Evolutionary conservation across 768 basidiomycete genomes (phyloP), one percentile per base, ranked within the genome.

Genomic region (Boletus bicolor): DNA sequence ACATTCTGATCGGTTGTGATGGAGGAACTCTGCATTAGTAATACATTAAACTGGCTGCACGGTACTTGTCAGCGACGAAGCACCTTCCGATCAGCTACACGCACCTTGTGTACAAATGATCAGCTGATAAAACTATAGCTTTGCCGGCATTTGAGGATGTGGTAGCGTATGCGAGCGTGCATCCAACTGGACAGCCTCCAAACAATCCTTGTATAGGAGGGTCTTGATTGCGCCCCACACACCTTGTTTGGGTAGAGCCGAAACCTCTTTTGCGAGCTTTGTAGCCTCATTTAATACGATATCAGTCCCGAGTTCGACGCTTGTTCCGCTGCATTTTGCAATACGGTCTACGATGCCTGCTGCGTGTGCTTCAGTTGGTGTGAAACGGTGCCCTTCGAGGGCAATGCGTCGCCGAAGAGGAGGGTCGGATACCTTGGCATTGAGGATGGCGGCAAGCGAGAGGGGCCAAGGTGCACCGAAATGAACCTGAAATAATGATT

Each of bases 401-500:
- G 84, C 83, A 42, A 93, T 84, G 64, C 89, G 87, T 48, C 91
- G 84, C 8, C 83, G 78, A 11, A 84, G 62, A 26, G 72, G 72
- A 15, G 79, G 79, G 60, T 83, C 77, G 8, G 84, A 78, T 7
- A 91, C 73, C 62, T 92, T 93, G 26, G 81, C 80, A 8, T 76
- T 76, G 26, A 89, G 68, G 45, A 94, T 68, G 4, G 81, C 78
- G 0, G 82, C 75, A 62, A 95, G 84, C 0, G 86, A 86, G 45
- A 81, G 75, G 0, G 93, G 93, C 78, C 89, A 85, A 0, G 83
- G 76, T 9, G 92, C 91, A 49, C 91, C 91, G 63, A 95, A 93
- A 66, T 87, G 85, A 42, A 93, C 74, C 87, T 90, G 52, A 10
- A 35, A 35, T 17, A 55, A 15, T 7, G 7, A 35, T n/a, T 17